Evolutionary conservation across 2,329 filamentous ascomycete species (phyloP), one percentile per base, ranked within the genome.

Genomic region (Aspergillus sp.): DNA sequence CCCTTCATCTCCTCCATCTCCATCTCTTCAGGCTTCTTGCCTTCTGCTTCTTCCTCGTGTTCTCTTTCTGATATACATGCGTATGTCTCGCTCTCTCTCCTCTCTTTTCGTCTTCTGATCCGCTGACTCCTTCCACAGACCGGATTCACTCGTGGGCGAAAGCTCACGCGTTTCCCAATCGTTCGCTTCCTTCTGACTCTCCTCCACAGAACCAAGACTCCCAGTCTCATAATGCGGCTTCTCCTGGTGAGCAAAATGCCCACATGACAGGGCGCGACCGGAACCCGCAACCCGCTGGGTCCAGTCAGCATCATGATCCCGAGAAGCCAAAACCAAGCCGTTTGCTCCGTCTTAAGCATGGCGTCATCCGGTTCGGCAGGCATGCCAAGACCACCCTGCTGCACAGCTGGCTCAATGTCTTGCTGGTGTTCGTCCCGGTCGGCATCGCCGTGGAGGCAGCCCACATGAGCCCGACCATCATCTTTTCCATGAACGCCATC

Each of bases 401-500:
- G 33, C 51, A 59, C 41, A 64, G 60, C 45, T 64, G 60, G 59
- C 50, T 65, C 42, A 65, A 64, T 45, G 52, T 61, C 44, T 52
- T 63, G 28, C 48, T 66, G 30, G 32, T 64, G 36, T 63, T 63
- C 35, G 60, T 64, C 22, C 61, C 60, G 1, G 43, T 55, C n/a
- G 61, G 60, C 29, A 62, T 65, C 26, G 54, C 51, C 26, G 46
- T 51, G 13, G 47, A 62, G 40, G 57, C 58, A 6, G 45, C 55
- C 3, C 47, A 51, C 1, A 51, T 75, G 34, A 68, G 68, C 33
- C 72, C 78, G 13, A 78, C 71, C 26, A 61, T 82, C 36, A 64
- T 82, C 39, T 86, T 86, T 53, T 78, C 72, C 36, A 71, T 85
- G 64, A 86, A 86, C 54, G 78, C 79, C 32, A 66, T 86, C 43